Evolutionary conservation across 2,329 filamentous ascomycete genomes (phyloP).

Genomic region (Colletotrichum musicola): DNA sequence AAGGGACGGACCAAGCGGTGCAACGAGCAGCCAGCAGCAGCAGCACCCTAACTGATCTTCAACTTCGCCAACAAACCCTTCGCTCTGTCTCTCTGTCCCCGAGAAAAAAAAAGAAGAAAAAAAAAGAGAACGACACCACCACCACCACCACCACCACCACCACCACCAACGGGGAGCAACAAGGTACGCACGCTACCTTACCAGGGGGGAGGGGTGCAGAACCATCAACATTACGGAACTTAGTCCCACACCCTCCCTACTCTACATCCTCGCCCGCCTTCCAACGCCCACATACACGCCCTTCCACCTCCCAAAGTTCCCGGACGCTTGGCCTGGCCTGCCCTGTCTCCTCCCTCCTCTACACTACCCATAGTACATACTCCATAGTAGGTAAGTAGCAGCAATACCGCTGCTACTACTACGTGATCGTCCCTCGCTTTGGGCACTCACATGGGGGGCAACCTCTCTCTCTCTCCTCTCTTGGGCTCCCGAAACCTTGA

Average conservation of each 20-base stretch:
- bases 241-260: conserved; percentile 6
- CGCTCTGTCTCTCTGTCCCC: background rate
- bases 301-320: conserved; percentile 26
- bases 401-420: conserved; percentile 5
- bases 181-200: conserved; percentile 26
- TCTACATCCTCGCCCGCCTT: background rate
- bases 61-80: conserved; percentile 22
- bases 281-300: conserved; percentile 1
- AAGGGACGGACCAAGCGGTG: conserved; percentile 8
- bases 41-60: conserved; percentile 34
- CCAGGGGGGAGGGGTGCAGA: background rate
- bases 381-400: background rate
- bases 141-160: too few relatives aligned
- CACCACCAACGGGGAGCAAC: conserved; percentile 3
- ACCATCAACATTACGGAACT: conserved; percentile 17
- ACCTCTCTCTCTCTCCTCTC: conserved; percentile 16
- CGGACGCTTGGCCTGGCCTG: conserved; percentile 33
- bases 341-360: conserved; percentile 3
- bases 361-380: background rate
- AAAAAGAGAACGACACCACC: conserved; percentile 4
- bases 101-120: conserved; percentile 13
- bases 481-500: conserved; percentile 40
- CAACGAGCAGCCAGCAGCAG: background rate
- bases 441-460: conserved; percentile 35
- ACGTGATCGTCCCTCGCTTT: conserved; percentile 39